Conservation (phyloP, 208 protist genomes). For the Trypanosoma caninum region DNA sequence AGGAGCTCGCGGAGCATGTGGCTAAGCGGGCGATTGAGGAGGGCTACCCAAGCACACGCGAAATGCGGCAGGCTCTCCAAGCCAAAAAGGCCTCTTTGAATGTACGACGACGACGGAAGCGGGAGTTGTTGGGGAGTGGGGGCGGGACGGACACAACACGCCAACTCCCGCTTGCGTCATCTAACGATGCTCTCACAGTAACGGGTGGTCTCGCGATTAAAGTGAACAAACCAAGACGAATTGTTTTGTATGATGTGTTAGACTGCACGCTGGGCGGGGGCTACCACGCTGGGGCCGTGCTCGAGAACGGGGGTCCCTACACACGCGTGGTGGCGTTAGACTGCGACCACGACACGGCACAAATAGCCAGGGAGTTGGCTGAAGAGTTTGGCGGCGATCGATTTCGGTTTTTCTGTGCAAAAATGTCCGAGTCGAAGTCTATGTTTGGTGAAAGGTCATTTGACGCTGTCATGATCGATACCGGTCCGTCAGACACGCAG, state of each 20-base stretch:
- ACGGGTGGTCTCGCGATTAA: slow-evolving; percentile 15
- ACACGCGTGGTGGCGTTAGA: slow-evolving; percentile 85
- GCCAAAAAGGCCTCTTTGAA: slow-evolving; percentile 20
- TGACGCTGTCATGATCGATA: slow-evolving; percentile 86
- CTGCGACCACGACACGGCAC: slow-evolving; percentile 53
- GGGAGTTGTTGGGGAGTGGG: slow-evolving; percentile 1
- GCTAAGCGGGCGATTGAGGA: slow-evolving; percentile 70
- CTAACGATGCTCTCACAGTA: slow-evolving; percentile 17
- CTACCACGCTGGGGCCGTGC: slow-evolving; percentile 73
- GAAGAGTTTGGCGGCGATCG: slow-evolving; percentile 63
- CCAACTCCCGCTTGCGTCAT: slow-evolving; percentile 19
- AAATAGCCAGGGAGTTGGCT: slow-evolving; percentile 39
- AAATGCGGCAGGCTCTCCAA: slow-evolving; percentile 32
- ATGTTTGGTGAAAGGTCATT: slow-evolving; percentile 86
- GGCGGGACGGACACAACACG: neutral
- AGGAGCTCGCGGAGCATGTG: slow-evolving; percentile 65
- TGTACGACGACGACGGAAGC: slow-evolving; percentile 9
- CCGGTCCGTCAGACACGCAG: slow-evolving; percentile 74
- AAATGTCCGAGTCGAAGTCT: slow-evolving; percentile 72
- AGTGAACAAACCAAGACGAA: slow-evolving; percentile 36
- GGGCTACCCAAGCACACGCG: slow-evolving; percentile 45
- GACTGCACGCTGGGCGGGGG: slow-evolving; percentile 86
- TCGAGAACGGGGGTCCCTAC: slow-evolving; percentile 80
- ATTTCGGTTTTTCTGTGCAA: slow-evolving; percentile 68
- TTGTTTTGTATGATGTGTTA: slow-evolving; percentile 81